A percentile compares a stretch with the other conserved stretches of the same genome.
Conservation (phyloP, 1,284 basidiomycete genomes). For the Lentinula novae-zelandiae region DNA sequence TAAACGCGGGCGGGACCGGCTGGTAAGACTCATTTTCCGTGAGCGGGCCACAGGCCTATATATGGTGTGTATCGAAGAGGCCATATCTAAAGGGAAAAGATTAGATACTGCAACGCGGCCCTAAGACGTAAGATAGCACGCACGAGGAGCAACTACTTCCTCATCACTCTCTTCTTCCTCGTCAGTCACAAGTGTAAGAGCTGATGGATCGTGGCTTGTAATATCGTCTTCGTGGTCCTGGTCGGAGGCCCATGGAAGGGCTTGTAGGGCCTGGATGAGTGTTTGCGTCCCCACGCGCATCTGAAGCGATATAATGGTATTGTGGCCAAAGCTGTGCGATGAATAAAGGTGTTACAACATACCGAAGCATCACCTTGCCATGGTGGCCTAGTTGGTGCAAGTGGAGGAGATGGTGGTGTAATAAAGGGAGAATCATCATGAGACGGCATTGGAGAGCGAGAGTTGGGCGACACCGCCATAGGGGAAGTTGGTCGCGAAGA, state of each 20-base stretch:
- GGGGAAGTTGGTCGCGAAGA: conserved; percentile 30
- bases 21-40: conserved; percentile 38
- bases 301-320: conserved; percentile 31
- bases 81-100: conserved; percentile 33
- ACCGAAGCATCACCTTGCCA: conserved; percentile 70
- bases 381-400: conserved; percentile 37
- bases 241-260: conserved; percentile 70
- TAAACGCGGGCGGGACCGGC: conserved; percentile 14
- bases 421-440: conserved; percentile 78
- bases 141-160: conserved; percentile 35
- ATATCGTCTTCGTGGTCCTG: conserved; percentile 65
- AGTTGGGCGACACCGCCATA: conserved; percentile 16
- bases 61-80: conserved; percentile 83
- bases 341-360: conserved; percentile 23
- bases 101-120: not conserved
- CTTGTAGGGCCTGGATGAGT: conserved; percentile 80
- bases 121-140: conserved; percentile 5
- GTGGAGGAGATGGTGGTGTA: conserved; percentile 62
- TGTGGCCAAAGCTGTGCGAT: conserved; percentile 13
- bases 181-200: conserved; percentile 33
- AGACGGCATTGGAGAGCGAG: conserved; percentile 15
- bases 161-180: conserved; percentile 56
- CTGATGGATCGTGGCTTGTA: conserved; percentile 36
- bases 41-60: conserved; percentile 75
- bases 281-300: conserved; percentile 83